These are phyloP conservation scores for Chaetomium sp. DNA, from an alignment of 2,329 filamentous ascomycete species.

Conservation along the genomic window DNA sequence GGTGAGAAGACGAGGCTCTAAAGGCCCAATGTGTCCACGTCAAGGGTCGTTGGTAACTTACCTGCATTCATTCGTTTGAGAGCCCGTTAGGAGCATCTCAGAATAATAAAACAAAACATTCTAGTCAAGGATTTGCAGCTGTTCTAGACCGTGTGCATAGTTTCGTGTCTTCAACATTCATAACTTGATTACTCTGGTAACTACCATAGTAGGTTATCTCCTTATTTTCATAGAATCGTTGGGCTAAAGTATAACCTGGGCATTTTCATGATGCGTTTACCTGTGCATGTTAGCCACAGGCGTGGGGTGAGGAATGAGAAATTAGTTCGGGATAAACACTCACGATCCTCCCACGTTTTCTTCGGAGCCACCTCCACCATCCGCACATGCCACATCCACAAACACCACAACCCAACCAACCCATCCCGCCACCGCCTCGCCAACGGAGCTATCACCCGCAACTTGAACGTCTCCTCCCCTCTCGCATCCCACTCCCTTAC, in stretches of 20 bases:
- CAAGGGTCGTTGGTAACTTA: neutral
- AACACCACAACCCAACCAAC: conserved; percentile 17
- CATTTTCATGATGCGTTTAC: conserved; percentile 1
- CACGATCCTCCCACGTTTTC: conserved; percentile 12
- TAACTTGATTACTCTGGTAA: no score
- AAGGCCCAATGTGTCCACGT: neutral
- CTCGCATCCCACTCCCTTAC: neutral
- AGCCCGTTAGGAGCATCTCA: no score
- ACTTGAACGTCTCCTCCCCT: neutral
- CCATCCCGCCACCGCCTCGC: conserved; percentile 9
- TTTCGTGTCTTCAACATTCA: no score
- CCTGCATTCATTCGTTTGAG: no score
- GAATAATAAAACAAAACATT: no score
- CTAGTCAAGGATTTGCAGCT: no score
- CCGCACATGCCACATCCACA: conserved; percentile 19
- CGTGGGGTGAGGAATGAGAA: neutral
- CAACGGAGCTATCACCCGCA: conserved; percentile 14
- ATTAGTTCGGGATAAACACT: neutral
- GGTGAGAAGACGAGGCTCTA: neutral
- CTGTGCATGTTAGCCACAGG: conserved; percentile 1
- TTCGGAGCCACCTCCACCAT: neutral
- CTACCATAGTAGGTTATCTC: no score
- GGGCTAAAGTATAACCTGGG: neutral
- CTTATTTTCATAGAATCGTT: neutral
- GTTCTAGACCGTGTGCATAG: no score